Percentiles rank a stretch among this genome's conserved stretches.
phyloP scores from a whole-genome alignment of 2,329 filamentous ascomycete species.

The Trichoderma sp. region DNA sequence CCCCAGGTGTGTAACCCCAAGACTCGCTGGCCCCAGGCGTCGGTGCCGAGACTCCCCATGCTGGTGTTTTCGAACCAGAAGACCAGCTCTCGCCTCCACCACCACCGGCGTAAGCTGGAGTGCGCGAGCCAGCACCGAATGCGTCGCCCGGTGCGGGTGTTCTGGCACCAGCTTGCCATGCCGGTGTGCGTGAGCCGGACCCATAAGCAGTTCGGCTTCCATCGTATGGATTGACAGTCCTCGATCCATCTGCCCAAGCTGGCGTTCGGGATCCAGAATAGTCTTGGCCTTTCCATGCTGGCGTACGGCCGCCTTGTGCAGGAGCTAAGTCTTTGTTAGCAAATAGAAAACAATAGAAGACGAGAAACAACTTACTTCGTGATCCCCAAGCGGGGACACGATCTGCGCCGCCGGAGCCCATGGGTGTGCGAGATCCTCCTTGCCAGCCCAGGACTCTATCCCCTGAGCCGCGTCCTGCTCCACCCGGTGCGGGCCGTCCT shows the following conservation, averaged over 20 bases:
- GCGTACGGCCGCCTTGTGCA: conserved; percentile 57
- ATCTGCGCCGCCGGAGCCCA: conserved; percentile 57
- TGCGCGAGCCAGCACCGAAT: conserved; percentile 67
- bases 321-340: conserved; percentile 48
- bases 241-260: conserved; percentile 67
- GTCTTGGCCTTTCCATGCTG: conserved; percentile 58
- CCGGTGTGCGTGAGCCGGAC: conserved; percentile 67
- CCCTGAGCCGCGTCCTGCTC: conserved; percentile 45
- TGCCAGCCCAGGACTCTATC: conserved; percentile 57
- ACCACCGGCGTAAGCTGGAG: conserved; percentile 57
- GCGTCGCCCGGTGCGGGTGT: conserved; percentile 62
- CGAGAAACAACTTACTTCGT: conserved; percentile 56
- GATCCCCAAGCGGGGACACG: conserved; percentile 76
- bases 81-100: conserved; percentile 58
- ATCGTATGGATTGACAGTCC: conserved; percentile 69
- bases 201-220: conserved; percentile 78
- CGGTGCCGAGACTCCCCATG: conserved; percentile 61
- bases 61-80: conserved; percentile 74
- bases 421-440: conserved; percentile 66
- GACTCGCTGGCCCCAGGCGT: conserved; percentile 59
- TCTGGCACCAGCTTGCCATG: conserved; percentile 75
- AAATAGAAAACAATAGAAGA: neutral
- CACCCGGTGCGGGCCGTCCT: conserved; percentile 41
- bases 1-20: conserved; percentile 59
- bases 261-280: conserved; percentile 63